These are phyloP conservation scores for Fusarium stilboides DNA, from an alignment of 2,329 filamentous ascomycete species.

Conservation along the genomic window DNA sequence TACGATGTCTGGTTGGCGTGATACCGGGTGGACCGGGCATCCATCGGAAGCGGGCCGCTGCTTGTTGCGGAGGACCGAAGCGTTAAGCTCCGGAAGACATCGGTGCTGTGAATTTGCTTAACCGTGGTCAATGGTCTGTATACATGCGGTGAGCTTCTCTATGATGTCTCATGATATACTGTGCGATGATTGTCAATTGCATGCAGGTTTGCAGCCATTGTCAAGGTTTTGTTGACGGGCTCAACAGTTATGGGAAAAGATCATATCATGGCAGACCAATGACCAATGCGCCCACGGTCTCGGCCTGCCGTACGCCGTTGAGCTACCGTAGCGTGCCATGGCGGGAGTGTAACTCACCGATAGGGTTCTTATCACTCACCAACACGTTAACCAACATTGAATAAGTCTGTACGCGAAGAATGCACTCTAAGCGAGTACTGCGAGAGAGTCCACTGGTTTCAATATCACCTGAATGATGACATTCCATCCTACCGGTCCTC, in stretches of 20 bases:
- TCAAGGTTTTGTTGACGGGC: background rate
- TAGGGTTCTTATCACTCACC: background rate
- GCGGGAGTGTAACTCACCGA: background rate
- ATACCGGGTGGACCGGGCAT: slow-evolving; percentile 43
- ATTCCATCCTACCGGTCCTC: slow-evolving; percentile 14
- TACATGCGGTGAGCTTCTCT: slow-evolving; percentile 6
- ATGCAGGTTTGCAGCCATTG: background rate
- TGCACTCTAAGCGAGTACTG: background rate
- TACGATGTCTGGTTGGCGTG: slow-evolving; percentile 47
- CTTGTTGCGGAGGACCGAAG: slow-evolving; percentile 24
- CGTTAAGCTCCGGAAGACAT: slow-evolving; percentile 23
- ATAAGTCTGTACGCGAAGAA: background rate
- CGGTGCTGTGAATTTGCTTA: slow-evolving; percentile 4
- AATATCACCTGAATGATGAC: slow-evolving; percentile 12
- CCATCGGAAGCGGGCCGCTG: slow-evolving; percentile 49
- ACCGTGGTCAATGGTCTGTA: background rate
- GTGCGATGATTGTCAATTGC: background rate
- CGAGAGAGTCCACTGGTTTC: background rate
- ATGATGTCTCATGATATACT: background rate
- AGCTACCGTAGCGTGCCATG: background rate
- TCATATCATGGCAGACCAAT: slow-evolving; percentile 13
- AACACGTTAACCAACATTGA: background rate
- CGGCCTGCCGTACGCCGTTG: slow-evolving; percentile 8
- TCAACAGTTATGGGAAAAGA: slow-evolving; percentile 7
- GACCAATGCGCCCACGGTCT: slow-evolving; percentile 3